Percentiles rank a stretch among this genome's conserved stretches.
Evolutionary conservation across 2,329 filamentous ascomycete genomes (phyloP).

Genomic region (Thielaviopsis punctulata): DNA sequence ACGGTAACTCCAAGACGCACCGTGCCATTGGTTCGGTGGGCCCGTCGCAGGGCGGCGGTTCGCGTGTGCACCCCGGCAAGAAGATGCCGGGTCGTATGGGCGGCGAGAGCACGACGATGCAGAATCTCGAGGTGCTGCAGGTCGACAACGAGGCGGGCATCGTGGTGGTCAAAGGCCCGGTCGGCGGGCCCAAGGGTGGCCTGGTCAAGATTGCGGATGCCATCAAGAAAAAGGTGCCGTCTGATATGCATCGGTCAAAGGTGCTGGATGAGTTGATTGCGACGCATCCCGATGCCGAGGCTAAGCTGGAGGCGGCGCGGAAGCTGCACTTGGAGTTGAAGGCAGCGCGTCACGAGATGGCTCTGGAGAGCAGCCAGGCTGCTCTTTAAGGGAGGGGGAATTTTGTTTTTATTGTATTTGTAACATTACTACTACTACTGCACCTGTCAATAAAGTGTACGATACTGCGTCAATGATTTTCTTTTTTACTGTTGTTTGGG

Average conservation of each 20-base stretch:
- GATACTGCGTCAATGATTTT: not conserved
- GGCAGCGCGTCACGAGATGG: conserved; percentile 23
- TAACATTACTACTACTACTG: conserved; percentile 9
- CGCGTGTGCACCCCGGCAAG: conserved; percentile 85
- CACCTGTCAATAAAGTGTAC: not conserved
- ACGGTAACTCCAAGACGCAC: conserved; percentile 93
- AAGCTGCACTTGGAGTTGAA: conserved; percentile 36
- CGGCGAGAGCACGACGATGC: conserved; percentile 68
- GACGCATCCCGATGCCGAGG: conserved; percentile 29
- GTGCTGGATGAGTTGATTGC: conserved; percentile 16
- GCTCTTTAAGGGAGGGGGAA: conserved; percentile 22
- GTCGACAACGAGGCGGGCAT: conserved; percentile 77
- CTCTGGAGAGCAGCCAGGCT: conserved; percentile 10
- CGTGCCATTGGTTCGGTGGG: conserved; percentile 80
- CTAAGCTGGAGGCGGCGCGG: conserved; percentile 30
- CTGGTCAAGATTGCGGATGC: conserved; percentile 78
- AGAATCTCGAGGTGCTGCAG: conserved; percentile 80
- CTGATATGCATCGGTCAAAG: conserved; percentile 22
- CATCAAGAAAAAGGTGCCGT: conserved; percentile 58
- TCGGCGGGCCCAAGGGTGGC: conserved; percentile 77
- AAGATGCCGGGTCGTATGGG: conserved; percentile 98
- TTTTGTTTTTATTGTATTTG: conserved; percentile 8
- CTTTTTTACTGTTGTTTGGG: too few relatives aligned
- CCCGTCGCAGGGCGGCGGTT: conserved; percentile 80
- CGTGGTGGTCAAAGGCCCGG: conserved; percentile 70